Evolutionary conservation across 768 basidiomycete species (phyloP).

Genomic region (Bullera alba): DNA sequence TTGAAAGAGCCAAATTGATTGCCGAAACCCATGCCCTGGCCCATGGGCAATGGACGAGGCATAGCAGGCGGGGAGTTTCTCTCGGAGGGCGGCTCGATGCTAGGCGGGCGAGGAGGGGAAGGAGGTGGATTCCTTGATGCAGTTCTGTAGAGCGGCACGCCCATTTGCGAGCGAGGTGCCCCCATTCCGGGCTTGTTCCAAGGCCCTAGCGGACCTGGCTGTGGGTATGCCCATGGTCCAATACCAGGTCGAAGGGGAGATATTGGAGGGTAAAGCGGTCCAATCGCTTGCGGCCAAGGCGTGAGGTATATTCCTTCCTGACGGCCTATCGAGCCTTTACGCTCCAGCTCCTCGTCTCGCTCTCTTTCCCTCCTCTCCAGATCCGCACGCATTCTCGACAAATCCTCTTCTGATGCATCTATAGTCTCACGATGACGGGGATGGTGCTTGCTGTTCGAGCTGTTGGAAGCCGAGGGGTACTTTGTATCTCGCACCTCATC

Average conservation of each 20-base stretch:
- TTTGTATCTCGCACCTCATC: background rate
- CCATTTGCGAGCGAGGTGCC: background rate
- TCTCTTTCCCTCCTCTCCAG: too few relatives aligned
- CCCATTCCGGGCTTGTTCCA: background rate
- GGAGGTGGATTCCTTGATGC: background rate
- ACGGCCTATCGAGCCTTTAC: too few relatives aligned
- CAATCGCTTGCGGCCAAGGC: background rate
- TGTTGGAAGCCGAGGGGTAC: too few relatives aligned
- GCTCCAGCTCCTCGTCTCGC: too few relatives aligned
- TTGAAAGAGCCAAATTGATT: too few relatives aligned
- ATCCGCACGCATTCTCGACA: too few relatives aligned
- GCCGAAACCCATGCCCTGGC: too few relatives aligned
- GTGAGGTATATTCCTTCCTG: background rate
- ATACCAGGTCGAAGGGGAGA: background rate
- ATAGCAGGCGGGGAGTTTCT: background rate
- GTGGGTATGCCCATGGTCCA: constrained; percentile 1
- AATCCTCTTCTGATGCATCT: background rate
- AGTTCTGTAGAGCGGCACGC: background rate
- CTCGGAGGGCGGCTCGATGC: constrained; percentile 1
- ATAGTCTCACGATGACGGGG: background rate
- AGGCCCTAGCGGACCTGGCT: background rate
- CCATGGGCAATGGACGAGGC: background rate
- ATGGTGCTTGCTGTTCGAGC: background rate
- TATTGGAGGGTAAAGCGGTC: background rate
- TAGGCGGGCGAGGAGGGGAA: background rate